phyloP scores from a whole-genome alignment of 2,329 filamentous ascomycete genomes.

The Calonectria pseudoturangicola region DNA sequence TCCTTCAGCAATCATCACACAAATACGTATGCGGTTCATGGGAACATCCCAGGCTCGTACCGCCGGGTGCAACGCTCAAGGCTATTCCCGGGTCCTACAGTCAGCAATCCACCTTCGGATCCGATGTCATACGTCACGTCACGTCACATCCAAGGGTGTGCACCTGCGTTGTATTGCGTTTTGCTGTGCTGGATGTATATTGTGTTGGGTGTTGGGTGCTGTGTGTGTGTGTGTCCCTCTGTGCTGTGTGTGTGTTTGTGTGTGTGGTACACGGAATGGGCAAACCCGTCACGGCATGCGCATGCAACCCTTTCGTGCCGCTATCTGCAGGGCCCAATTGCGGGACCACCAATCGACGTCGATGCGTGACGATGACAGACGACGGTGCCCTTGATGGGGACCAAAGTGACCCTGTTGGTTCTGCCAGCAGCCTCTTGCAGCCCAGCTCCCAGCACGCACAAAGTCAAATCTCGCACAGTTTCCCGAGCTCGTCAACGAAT shows the following conservation, averaged over 20 bases:
- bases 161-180: not conserved
- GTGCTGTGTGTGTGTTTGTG: not conserved
- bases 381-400: slow-evolving; percentile 29
- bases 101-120: slow-evolving; percentile 14
- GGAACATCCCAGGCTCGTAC: slow-evolving; percentile 19
- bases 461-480: slow-evolving; percentile 30
- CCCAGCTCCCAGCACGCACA: slow-evolving; percentile 28
- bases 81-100: not conserved
- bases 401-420: slow-evolving; percentile 22
- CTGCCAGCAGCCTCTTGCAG: slow-evolving; percentile 17
- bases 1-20: not conserved
- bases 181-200: not conserved
- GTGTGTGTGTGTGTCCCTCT: not conserved
- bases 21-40: slow-evolving; percentile 4
- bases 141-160: slow-evolving; percentile 19
- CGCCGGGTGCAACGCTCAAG: not conserved
- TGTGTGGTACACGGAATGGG: slow-evolving; percentile 24
- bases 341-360: slow-evolving; percentile 22
- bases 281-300: slow-evolving; percentile 34
- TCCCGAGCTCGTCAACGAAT: slow-evolving; percentile 12
- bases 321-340: slow-evolving; percentile 31
- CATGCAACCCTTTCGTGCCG: slow-evolving; percentile 38
- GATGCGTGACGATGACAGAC: slow-evolving; percentile 26
- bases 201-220: not conserved
- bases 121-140: slow-evolving; percentile 21